Conservation (phyloP, 2,329 filamentous ascomycete species). For the Claviceps digitariae region DNA sequence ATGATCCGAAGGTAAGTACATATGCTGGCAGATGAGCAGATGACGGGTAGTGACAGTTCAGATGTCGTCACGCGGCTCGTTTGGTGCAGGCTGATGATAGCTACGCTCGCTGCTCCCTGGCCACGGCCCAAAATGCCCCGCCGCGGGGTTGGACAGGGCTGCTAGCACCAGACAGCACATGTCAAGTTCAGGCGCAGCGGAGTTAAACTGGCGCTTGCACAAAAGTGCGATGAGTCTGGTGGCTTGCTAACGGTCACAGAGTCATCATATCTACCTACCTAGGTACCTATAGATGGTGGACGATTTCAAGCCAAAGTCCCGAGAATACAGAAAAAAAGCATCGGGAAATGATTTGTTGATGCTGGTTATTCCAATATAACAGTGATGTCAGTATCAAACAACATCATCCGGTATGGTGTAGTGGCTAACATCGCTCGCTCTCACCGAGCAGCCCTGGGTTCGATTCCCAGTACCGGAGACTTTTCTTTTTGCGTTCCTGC, state of each 20-base stretch:
- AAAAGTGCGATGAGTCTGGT: too few species aligned
- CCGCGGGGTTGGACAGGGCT: conserved; percentile 9
- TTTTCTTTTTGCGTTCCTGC: too few species aligned
- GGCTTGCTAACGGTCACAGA: too few species aligned
- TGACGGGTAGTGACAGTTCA: conserved; percentile 7
- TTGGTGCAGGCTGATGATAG: conserved; percentile 8
- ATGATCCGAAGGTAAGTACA: not conserved
- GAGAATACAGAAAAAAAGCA: too few species aligned
- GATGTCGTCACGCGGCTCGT: conserved; percentile 10
- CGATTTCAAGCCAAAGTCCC: too few species aligned
- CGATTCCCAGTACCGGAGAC: conserved; percentile 23
- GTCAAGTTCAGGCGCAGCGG: not conserved
- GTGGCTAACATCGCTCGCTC: conserved; percentile 24
- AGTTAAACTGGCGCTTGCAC: not conserved
- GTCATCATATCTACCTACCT: too few species aligned
- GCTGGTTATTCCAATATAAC: too few species aligned
- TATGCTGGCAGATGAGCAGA: conserved; percentile 16
- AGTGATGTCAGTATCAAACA: too few species aligned
- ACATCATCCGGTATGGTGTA: conserved; percentile 21
- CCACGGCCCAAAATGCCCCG: conserved; percentile 10
- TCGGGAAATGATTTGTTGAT: too few species aligned
- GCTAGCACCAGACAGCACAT: not conserved
- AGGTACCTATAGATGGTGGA: too few species aligned
- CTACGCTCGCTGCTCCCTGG: not conserved
- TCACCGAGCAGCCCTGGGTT: conserved; percentile 24